Base-by-base conservation (phyloP, 2,329 filamentous ascomycete genomes). In the Aspergillus brunneoviolaceus region DNA sequence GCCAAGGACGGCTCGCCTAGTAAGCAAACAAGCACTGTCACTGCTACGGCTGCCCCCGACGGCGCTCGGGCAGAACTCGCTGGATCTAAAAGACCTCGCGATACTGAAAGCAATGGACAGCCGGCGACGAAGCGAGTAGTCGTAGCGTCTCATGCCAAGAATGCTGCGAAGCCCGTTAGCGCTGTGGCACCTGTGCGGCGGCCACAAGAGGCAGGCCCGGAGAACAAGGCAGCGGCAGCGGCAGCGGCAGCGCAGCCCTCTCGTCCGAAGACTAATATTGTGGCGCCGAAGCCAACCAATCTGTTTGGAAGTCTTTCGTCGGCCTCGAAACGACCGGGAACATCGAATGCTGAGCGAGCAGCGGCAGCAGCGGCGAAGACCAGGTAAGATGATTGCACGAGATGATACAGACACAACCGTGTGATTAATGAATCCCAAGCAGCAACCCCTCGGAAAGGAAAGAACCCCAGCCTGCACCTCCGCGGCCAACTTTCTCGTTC, bases 281-380 rank as follows among this genome's bases (percentile, higher is more conserved):
- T 77, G 25, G 71, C 75, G 12, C 77, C 76, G 1, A 81, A 81
- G 64, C 75, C 76, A 11, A 77, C 76, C 10, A 80, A 75, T 63
- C 69, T 81, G 27, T 82, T 82, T 61, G 76, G 78, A 29, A 78
- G 75, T 59, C 65, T 82, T 59, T 73, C 74, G 62, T 82, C 80
- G 11, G 80, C 79, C 14, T 81, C 80, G 4, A 82, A 82, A 61
- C 77, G 77, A 61, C 80, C 80, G 11, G 80, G 80, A 29, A 82
- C 80, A 12, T 81, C 80, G 1, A 80, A 80, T 70, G 79, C 80
- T 10, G 80, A 80, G 57, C 72, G 79, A 63, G 78, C 77, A n/a
- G 78, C 79, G 0, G 77, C 78, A 1, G 72, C 74, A 5, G 71
- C 72, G 33, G 71, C 72, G 31, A 77, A 76, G 55, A 56, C 72